Conservation (phyloP, 1,284 basidiomycete species). For the Leccinum fallax region DNA sequence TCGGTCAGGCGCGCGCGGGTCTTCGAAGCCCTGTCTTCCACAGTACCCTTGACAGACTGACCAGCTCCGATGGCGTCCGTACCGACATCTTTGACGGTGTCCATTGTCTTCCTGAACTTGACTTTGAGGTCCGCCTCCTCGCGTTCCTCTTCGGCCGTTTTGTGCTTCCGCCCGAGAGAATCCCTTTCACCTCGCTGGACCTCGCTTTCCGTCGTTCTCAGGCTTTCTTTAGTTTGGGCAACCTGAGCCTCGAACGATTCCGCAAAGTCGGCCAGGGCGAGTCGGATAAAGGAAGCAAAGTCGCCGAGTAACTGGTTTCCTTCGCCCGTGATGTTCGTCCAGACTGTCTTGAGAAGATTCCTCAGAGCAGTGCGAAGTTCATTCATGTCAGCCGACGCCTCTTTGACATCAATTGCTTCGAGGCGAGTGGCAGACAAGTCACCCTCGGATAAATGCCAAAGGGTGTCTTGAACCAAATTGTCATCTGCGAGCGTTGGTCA, state of each 20-base stretch:
- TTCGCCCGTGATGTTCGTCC: constrained; percentile 54
- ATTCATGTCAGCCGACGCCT: constrained; percentile 50
- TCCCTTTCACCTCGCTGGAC: constrained; percentile 62
- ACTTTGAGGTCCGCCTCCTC: constrained; percentile 43
- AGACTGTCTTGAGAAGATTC: constrained; percentile 52
- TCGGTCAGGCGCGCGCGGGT: constrained; percentile 46
- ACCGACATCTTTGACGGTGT: constrained; percentile 58
- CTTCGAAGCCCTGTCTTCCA: constrained; percentile 47
- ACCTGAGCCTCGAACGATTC: constrained; percentile 56
- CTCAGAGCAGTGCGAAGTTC: constrained; percentile 51
- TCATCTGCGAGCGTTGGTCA: constrained; percentile 45
- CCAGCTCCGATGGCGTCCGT: constrained; percentile 55
- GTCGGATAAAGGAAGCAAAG: constrained; percentile 61
- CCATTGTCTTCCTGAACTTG: constrained; percentile 66
- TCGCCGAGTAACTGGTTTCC: constrained; percentile 56
- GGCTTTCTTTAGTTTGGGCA: constrained; percentile 46
- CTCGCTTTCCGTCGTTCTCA: constrained; percentile 56
- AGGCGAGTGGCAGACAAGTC: constrained; percentile 45
- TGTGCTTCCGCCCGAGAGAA: constrained; percentile 52
- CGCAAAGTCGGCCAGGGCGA: constrained; percentile 63
- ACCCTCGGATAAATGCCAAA: constrained; percentile 61
- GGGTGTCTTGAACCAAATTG: constrained; percentile 59
- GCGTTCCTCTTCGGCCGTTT: constrained; percentile 43
- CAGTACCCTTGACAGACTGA: constrained; percentile 44
- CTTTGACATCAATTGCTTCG: constrained; percentile 41